Evolutionary conservation across 345 rosid genomes (phyloP).

Genomic region (Arabidopsis thaliana): TAIR10.1 NC_003070.9:7414501-7415000

Average conservation of each 20-base stretch:
- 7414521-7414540: constrained; percentile 25
- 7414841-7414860: constrained; percentile 89
- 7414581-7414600: constrained; percentile 99
- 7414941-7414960: background rate
- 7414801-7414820: constrained; percentile 94
- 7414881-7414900: constrained; percentile 97
- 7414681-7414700: constrained; percentile 12
- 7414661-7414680: constrained; percentile 97
- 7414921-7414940: constrained; percentile 53
- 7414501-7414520: constrained; percentile 32
- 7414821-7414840: constrained; percentile 93
- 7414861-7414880: constrained; percentile 95
- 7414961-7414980: constrained; percentile 2
- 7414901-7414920: constrained; percentile 92
- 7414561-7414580: constrained; percentile 89
- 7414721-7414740: constrained; percentile 31
- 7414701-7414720: constrained; percentile 17
- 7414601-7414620: constrained; percentile 72
- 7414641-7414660: constrained; percentile 91
- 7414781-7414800: constrained; percentile 98
- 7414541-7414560: constrained; percentile 81
- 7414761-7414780: constrained; percentile 99
- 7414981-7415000: background rate
- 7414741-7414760: constrained; percentile 36
- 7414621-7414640: constrained; percentile 78